Evolutionary conservation across 495 filamentous ascomycete species (phyloP), one percentile per base, ranked within the genome.

Genomic region (Aspergillus egyptiacus): DNA sequence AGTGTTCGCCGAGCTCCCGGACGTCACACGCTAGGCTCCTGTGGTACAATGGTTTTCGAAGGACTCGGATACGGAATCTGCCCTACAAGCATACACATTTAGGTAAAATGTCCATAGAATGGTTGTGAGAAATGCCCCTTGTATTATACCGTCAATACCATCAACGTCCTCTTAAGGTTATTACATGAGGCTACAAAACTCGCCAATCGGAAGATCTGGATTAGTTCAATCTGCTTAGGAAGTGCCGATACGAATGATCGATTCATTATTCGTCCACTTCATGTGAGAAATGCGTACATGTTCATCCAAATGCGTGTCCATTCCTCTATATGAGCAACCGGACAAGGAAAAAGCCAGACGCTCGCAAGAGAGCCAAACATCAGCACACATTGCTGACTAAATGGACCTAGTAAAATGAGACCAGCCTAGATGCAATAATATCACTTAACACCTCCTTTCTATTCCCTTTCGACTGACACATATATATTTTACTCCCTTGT

Each of bases 401-500:
- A 23, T 32, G 9, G 41, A 14, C 41, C 2, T 23, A 43, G 40
- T 27, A 33, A 44, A 44, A 30, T 44, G 14, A 31, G 22, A 31
- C 33, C 41, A 27, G 17, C 17, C 28, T 44, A 44, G 33, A 44
- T 44, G 41, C 41, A 44, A 44, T 28, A 8, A 33, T 32, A 33
- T 28, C 18, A 10, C 18, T 31, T 33, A 74, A 46, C 67, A 71
- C 42, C 72, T 61, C 18, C 70, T 57, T 68, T 97, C 93, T 32
- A 99, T 76, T 3, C 94, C 94, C 34, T 79, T 81, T 53, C 79
- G 82, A 67, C 89, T 96, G 23, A 93, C 81, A 55, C 89, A 95
- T 48, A 97, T 63, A 67, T 99, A 99, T 68, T 97, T 99, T 37
- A 97, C 93, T 10, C 93, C 94, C 71, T 97, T 99, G 66, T 95